Evolutionary conservation across 2,329 filamentous ascomycete species (phyloP).

Genomic region (Amphichorda felina): DNA sequence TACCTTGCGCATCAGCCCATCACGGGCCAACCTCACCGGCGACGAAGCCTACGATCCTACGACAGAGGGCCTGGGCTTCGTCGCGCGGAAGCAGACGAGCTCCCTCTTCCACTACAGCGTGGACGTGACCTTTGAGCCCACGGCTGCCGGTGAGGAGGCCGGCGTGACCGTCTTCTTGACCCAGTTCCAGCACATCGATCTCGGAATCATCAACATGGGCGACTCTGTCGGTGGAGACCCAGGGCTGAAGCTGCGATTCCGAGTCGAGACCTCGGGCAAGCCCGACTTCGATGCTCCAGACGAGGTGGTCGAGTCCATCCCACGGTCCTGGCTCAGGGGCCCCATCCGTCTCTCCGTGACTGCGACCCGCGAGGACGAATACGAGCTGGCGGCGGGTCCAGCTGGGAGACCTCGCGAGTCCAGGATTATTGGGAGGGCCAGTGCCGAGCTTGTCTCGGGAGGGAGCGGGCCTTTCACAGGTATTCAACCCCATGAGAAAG

Average conservation of each 20-base stretch:
- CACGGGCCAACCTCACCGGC: slow-evolving; percentile 39
- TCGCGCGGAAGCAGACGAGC: slow-evolving; percentile 41
- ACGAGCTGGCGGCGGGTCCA: too few species aligned
- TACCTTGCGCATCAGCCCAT: slow-evolving; percentile 35
- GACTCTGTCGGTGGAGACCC: slow-evolving; percentile 10
- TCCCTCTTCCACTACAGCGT: slow-evolving; percentile 38
- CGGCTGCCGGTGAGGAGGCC: slow-evolving; percentile 29
- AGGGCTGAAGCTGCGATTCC: slow-evolving; percentile 18
- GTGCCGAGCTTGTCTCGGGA: too few species aligned
- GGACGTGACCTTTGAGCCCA: slow-evolving; percentile 29
- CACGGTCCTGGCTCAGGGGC: too few species aligned
- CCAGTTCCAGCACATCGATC: slow-evolving; percentile 38
- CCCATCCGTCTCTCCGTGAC: too few species aligned
- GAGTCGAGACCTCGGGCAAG: slow-evolving; percentile 25
- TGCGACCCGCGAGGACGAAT: too few species aligned
- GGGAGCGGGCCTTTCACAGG: too few species aligned
- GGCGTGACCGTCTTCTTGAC: slow-evolving; percentile 41
- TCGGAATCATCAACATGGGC: slow-evolving; percentile 27
- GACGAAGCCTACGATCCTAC: slow-evolving; percentile 20
- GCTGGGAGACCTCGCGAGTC: too few species aligned
- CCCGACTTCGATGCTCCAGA: slow-evolving; percentile 11
- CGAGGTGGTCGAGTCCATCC: too few species aligned
- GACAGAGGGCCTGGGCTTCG: slow-evolving; percentile 26
- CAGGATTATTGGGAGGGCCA: too few species aligned
- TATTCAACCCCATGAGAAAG: too few species aligned